Conservation (phyloP, 805 yeast genomes). For the Starmerella tilneyi region DNA sequence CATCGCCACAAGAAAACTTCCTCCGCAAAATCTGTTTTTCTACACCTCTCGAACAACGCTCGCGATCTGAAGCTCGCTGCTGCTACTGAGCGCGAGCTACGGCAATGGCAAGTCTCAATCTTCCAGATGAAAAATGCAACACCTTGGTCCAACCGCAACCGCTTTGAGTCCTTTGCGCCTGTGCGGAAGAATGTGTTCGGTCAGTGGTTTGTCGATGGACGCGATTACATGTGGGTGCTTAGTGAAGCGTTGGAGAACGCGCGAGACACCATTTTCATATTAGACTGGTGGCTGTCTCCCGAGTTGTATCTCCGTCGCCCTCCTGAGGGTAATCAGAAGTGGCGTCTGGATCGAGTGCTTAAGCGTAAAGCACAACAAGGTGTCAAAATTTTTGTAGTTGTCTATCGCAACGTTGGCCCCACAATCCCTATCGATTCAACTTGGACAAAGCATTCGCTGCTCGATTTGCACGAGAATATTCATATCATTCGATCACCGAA, state of each 20-base stretch:
- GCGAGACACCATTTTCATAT: constrained; percentile 81
- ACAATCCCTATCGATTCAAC: constrained; percentile 89
- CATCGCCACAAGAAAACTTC: constrained; percentile 5
- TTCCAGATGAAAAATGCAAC: constrained; percentile 53
- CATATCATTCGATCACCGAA: constrained; percentile 92
- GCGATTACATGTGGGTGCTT: constrained; percentile 95
- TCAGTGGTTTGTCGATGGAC: constrained; percentile 93
- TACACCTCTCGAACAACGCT: constrained; percentile 32
- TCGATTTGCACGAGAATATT: constrained; percentile 74
- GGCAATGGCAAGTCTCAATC: constrained; percentile 71
- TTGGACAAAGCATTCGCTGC: constrained; percentile 87
- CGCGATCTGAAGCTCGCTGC: constrained; percentile 43
- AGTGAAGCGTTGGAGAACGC: constrained; percentile 90
- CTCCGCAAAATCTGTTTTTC: constrained; percentile 21
- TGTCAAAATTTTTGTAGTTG: constrained; percentile 81
- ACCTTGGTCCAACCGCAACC: constrained; percentile 59
- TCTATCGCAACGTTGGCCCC: constrained; percentile 86
- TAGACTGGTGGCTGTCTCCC: constrained; percentile 98
- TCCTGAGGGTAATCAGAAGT: constrained; percentile 87
- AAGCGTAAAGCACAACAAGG: constrained; percentile 90
- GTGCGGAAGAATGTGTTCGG: constrained; percentile 75
- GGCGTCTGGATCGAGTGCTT: constrained; percentile 79
- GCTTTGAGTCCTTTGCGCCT: constrained; percentile 91
- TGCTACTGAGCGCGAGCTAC: constrained; percentile 68
- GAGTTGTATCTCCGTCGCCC: constrained; percentile 89